These are phyloP conservation scores for Periconia digitata DNA, from an alignment of 2,329 filamentous ascomycete genomes.

Conservation along the genomic window DNA sequence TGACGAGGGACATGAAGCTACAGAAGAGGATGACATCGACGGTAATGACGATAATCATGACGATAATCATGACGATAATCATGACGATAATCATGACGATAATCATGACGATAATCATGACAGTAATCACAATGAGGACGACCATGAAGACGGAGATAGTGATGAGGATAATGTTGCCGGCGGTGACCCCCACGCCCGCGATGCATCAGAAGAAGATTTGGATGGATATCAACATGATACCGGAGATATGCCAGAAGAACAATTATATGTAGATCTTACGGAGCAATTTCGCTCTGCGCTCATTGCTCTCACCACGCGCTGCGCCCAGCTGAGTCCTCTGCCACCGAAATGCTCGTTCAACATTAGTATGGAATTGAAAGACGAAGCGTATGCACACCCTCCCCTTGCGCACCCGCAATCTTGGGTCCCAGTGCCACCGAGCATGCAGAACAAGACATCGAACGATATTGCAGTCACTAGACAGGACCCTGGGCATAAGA, in stretches of 20 bases:
- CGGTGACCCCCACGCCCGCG: too few species aligned
- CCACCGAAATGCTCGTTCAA: slow-evolving; percentile 72
- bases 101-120: too few species aligned
- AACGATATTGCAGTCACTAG: slow-evolving; percentile 13
- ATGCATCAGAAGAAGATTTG: neutral
- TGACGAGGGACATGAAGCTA: too few species aligned
- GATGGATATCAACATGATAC: neutral
- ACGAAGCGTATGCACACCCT: slow-evolving; percentile 55
- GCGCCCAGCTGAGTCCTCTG: slow-evolving; percentile 58
- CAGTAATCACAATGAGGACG: too few species aligned
- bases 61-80: too few species aligned
- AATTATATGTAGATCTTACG: slow-evolving; percentile 57
- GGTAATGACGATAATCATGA: too few species aligned
- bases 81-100: too few species aligned
- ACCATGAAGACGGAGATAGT: too few species aligned
- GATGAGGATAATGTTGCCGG: too few species aligned
- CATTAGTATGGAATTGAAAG: slow-evolving; percentile 71
- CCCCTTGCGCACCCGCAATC: slow-evolving; percentile 55
- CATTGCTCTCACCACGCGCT: slow-evolving; percentile 62
- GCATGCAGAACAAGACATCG: slow-evolving; percentile 40
- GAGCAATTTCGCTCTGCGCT: slow-evolving; percentile 73
- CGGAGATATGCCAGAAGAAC: neutral
- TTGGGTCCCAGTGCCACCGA: slow-evolving; percentile 63
- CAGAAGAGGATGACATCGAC: too few species aligned
- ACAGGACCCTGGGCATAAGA: slow-evolving; percentile 42